phyloP scores from a whole-genome alignment of 2,329 filamentous ascomycete genomes.

The Didymella lethalis region DNA sequence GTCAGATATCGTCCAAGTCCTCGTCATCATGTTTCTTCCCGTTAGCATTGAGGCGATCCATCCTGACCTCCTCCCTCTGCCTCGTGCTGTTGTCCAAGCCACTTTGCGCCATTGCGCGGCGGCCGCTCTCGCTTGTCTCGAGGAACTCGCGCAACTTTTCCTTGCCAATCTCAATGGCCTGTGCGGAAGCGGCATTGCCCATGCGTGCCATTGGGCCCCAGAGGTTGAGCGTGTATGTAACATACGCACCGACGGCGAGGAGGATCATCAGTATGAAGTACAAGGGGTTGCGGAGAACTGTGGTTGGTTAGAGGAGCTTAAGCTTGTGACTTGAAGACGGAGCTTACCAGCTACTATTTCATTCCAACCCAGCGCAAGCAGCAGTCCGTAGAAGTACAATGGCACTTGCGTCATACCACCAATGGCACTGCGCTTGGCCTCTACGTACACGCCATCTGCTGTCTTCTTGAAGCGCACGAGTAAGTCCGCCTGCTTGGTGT shows the following conservation, averaged over 20 bases:
- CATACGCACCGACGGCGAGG: conserved; percentile 77
- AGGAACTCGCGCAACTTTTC: conserved; percentile 89
- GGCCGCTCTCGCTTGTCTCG: conserved; percentile 82
- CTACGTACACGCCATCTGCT: conserved; percentile 95
- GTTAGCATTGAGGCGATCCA: conserved; percentile 53
- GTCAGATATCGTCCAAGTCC: conserved; percentile 49
- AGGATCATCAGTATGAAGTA: conserved; percentile 91
- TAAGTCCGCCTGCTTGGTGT: conserved; percentile 88
- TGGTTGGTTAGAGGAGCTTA: conserved; percentile 21
- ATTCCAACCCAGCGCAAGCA: conserved; percentile 97
- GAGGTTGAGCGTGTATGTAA: conserved; percentile 92
- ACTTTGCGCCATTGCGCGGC: conserved; percentile 80
- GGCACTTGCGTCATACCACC: conserved; percentile 94
- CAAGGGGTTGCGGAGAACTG: conserved; percentile 91
- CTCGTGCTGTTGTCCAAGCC: conserved; percentile 17
- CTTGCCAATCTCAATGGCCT: conserved; percentile 91
- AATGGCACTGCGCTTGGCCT: conserved; percentile 96
- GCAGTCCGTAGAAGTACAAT: conserved; percentile 88
- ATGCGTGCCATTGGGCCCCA: conserved; percentile 97
- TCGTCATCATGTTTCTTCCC: conserved; percentile 52
- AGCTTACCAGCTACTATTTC: conserved; percentile 89
- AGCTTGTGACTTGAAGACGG: conserved; percentile 1
- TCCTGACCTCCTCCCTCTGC: conserved; percentile 38
- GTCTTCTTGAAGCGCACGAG: conserved; percentile 98
- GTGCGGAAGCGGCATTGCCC: conserved; percentile 84